These are phyloP conservation scores for Pyrenochaeta sp. DNA, from an alignment of 2,329 filamentous ascomycete genomes.

Conservation along the genomic window DNA sequence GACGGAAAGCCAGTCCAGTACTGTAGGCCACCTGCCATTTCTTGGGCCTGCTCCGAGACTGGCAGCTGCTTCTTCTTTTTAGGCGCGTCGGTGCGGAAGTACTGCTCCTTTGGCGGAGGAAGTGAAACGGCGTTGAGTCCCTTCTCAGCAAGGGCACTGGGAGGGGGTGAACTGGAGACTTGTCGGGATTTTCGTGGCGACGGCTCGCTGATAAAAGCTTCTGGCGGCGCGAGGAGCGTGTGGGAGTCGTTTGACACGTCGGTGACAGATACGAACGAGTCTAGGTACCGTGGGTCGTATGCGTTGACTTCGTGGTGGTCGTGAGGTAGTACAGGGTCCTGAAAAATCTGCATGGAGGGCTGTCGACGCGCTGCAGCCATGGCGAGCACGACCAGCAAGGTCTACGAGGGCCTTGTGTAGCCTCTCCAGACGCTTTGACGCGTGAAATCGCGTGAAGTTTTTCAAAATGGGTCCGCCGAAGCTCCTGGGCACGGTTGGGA, in stretches of 20 bases:
- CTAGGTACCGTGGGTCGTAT: conserved; percentile 63
- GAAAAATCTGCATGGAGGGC: conserved; percentile 65
- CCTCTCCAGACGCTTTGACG: conserved; percentile 46
- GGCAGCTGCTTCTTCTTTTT: conserved; percentile 68
- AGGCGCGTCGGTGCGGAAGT: conserved; percentile 70
- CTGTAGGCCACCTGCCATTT: conserved; percentile 60
- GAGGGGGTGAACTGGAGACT: conserved; percentile 67
- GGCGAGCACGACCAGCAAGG: conserved; percentile 38
- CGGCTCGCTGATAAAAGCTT: conserved; percentile 60
- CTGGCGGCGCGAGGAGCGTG: conserved; percentile 71
- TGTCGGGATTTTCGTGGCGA: conserved; percentile 75
- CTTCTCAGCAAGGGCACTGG: conserved; percentile 65
- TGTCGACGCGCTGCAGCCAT: conserved; percentile 67
- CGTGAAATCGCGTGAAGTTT: conserved; percentile 51
- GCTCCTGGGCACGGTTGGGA: conserved; percentile 37
- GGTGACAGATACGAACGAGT: conserved; percentile 53
- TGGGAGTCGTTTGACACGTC: conserved; percentile 65
- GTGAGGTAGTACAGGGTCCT: conserved; percentile 59
- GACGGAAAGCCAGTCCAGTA: conserved; percentile 59
- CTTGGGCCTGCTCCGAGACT: conserved; percentile 51
- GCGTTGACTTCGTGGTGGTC: conserved; percentile 55
- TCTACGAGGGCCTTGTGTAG: conserved; percentile 40
- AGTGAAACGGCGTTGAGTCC: conserved; percentile 74
- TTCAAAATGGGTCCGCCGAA: conserved; percentile 29
- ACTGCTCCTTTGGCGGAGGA: conserved; percentile 67